phyloP scores from a whole-genome alignment of 2,329 filamentous ascomycete genomes.

The Thermochaetoides dissita region DNA sequence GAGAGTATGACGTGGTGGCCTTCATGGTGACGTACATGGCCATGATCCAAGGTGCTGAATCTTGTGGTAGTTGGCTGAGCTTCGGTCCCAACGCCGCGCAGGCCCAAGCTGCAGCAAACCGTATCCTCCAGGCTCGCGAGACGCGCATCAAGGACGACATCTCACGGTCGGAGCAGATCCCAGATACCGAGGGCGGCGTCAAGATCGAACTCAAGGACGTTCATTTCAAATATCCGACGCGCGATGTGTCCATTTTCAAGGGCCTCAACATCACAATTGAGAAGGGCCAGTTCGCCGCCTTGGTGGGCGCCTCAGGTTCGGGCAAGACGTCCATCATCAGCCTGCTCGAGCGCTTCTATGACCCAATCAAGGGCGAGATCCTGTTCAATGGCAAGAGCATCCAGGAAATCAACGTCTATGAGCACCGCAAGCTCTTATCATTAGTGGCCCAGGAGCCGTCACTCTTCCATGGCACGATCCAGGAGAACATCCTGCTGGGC shows the following conservation, averaged over 20 bases:
- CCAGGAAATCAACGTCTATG: conserved; percentile 39
- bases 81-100: conserved; percentile 53
- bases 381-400: conserved; percentile 50
- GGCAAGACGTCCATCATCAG: conserved; percentile 61
- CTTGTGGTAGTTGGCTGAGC: conserved; percentile 51
- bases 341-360: conserved; percentile 57
- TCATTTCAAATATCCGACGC: conserved; percentile 47
- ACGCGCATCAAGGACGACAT: conserved; percentile 24
- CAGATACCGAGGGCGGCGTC: conserved; percentile 34
- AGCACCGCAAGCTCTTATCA: conserved; percentile 51
- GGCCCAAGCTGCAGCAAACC: conserved; percentile 43
- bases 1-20: conserved; percentile 31
- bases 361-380: conserved; percentile 49
- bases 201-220: conserved; percentile 43
- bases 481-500: conserved; percentile 56
- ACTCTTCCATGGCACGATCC: conserved; percentile 48
- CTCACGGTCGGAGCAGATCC: conserved; percentile 23
- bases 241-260: conserved; percentile 42
- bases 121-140: conserved; percentile 40
- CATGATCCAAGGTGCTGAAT: conserved; percentile 53
- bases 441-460: conserved; percentile 64
- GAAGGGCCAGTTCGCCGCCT: conserved; percentile 55
- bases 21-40: conserved; percentile 51
- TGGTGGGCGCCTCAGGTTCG: conserved; percentile 57
- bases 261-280: conserved; percentile 50